These are phyloP conservation scores for Alternaria postmessia DNA, from an alignment of 2,329 filamentous ascomycete species.

Conservation along the genomic window DNA sequence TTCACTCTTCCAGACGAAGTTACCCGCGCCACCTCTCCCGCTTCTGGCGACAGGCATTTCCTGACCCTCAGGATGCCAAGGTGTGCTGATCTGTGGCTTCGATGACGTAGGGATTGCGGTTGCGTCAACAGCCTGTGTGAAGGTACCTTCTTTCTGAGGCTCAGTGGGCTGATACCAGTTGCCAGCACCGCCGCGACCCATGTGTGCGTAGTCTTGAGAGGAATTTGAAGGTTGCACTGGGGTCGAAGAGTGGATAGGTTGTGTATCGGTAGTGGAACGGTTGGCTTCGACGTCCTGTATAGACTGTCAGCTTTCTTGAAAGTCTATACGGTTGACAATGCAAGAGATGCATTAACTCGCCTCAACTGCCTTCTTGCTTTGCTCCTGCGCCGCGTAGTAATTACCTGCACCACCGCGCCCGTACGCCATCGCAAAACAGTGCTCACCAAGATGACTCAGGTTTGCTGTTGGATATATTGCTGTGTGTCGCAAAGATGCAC, in stretches of 20 bases:
- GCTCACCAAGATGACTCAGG: neutral
- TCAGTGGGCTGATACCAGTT: constrained; percentile 57
- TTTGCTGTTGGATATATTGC: neutral
- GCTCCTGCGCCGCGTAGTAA: constrained; percentile 48
- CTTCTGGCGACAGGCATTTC: constrained; percentile 46
- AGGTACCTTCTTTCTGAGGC: constrained; percentile 51
- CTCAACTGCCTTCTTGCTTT: constrained; percentile 41
- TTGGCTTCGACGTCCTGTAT: constrained; percentile 53
- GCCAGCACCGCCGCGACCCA: constrained; percentile 56
- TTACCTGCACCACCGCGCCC: constrained; percentile 59
- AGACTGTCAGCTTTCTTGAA: constrained; percentile 4
- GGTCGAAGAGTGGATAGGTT: constrained; percentile 17
- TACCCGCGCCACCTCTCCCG: constrained; percentile 58
- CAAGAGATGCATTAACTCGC: constrained; percentile 22
- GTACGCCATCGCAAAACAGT: constrained; percentile 34
- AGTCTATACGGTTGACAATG: neutral
- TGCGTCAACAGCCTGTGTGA: constrained; percentile 40
- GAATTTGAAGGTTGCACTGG: constrained; percentile 25
- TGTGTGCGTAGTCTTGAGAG: constrained; percentile 54
- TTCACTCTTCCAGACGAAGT: constrained; percentile 54
- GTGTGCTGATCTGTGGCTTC: constrained; percentile 40
- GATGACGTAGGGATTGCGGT: constrained; percentile 38
- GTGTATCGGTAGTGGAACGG: constrained; percentile 26
- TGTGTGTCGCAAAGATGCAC: neutral
- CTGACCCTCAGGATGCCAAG: constrained; percentile 47